These are phyloP conservation scores for Trypanosoma congolense DNA, from an alignment of 208 protist species.

Conservation along the genomic window DNA sequence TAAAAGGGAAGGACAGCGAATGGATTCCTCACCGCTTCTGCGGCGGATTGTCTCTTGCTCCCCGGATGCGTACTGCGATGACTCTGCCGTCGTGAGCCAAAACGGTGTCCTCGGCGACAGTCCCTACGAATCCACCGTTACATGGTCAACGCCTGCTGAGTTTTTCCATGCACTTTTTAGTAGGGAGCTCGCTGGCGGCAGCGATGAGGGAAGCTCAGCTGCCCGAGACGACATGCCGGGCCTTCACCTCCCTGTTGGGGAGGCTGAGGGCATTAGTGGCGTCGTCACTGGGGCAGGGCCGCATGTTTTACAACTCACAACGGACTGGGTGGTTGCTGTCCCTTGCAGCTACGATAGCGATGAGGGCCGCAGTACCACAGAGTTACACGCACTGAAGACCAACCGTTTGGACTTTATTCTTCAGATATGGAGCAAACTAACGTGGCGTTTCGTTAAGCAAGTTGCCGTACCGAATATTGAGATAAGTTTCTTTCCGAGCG, in stretches of 20 bases:
- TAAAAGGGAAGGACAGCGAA: no score
- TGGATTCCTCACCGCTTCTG: no score
- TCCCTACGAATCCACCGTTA: background rate
- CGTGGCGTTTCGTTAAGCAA: background rate
- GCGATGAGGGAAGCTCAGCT: background rate
- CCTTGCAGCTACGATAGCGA: conserved; percentile 1
- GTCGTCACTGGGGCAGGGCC: no score
- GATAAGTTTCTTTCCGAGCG: conserved; percentile 20
- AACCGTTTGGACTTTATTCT: conserved; percentile 17
- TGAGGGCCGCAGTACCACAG: background rate
- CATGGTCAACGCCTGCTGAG: background rate
- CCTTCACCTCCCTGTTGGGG: background rate
- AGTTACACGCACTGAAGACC: conserved; percentile 9
- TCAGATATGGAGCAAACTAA: conserved; percentile 17
- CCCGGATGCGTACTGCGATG: no score
- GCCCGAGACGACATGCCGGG: background rate
- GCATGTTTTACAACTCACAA: background rate
- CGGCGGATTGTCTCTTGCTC: no score
- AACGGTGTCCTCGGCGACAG: background rate
- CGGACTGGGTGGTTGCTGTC: conserved; percentile 17
- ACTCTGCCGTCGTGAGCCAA: no score
- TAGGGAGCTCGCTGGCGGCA: background rate
- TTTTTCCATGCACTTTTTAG: background rate
- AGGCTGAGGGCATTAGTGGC: background rate
- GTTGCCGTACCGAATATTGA: background rate